phyloP scores from a whole-genome alignment of 495 filamentous ascomycete genomes.

The Neurospora sp. region DNA sequence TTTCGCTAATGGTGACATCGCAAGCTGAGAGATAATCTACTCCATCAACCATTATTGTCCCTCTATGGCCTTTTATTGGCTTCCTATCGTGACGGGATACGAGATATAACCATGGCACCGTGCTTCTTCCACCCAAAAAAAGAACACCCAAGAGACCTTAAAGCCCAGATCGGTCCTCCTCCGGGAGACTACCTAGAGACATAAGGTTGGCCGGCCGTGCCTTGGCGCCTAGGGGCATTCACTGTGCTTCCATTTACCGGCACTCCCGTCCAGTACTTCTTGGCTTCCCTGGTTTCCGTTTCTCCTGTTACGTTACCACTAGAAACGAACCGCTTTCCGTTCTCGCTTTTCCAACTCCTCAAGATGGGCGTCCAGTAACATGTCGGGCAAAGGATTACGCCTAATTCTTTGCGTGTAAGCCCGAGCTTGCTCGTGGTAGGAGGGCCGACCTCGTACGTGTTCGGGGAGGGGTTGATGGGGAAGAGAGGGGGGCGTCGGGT shows the following conservation, averaged over 20 bases:
- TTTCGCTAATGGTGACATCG: not conserved
- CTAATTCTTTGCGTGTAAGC: not conserved
- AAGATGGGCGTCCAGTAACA: not conserved
- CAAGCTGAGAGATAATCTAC: not conserved
- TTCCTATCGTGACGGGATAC: not conserved
- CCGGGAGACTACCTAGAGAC: not conserved
- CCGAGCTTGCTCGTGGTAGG: not conserved
- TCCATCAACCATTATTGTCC: not conserved
- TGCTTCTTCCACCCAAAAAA: not conserved
- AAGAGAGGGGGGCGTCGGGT: not conserved
- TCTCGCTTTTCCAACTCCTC: not conserved
- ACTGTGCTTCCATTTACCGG: not conserved
- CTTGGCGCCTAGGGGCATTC: not conserved
- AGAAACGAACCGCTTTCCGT: not conserved
- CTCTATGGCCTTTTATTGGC: not conserved
- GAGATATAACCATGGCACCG: not conserved
- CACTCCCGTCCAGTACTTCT: not conserved
- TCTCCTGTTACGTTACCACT: not conserved
- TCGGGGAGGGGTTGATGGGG: not conserved
- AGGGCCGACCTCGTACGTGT: not conserved
- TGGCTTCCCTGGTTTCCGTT: not conserved
- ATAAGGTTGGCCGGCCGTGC: not conserved
- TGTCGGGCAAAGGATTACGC: not conserved
- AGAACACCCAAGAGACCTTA: not conserved
- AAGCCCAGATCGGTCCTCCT: not conserved